phyloP scores from a whole-genome alignment of 805 yeast genomes.

The Pichia rugopelliculosa region DNA sequence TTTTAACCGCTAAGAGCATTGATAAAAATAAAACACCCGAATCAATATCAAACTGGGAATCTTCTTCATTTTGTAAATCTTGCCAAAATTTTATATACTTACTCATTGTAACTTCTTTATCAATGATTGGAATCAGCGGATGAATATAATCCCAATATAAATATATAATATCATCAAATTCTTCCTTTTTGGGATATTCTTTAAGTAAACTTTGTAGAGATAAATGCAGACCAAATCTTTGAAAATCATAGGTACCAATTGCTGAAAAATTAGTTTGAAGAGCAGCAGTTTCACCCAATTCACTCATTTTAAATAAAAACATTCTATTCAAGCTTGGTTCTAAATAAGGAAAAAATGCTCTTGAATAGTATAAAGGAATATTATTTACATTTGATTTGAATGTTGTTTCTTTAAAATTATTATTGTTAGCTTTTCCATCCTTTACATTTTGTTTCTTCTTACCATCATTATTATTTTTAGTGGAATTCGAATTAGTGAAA shows the following conservation, averaged over 20 bases:
- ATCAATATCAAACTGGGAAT: constrained; percentile 11
- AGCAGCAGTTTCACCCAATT: constrained; percentile 2
- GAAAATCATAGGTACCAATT: constrained; percentile 3
- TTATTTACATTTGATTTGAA: constrained; percentile 1
- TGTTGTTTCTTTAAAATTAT: not conserved
- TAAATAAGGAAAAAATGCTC: constrained; percentile 12
- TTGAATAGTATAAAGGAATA: constrained; percentile 11
- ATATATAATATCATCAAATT: constrained; percentile 9
- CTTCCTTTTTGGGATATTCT: constrained; percentile 9
- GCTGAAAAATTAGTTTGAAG: constrained; percentile 1
- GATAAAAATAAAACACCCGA: constrained; percentile 9
- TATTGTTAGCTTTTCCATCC: not conserved
- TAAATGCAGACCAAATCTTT: not conserved
- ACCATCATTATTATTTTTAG: not conserved
- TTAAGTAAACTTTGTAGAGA: not conserved
- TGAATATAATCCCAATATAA: constrained; percentile 12
- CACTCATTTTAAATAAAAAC: constrained; percentile 11
- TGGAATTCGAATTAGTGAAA: not conserved
- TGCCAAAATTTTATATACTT: constrained; percentile 10
- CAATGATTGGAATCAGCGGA: constrained; percentile 12
- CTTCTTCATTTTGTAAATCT: not conserved
- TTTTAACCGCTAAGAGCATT: constrained; percentile 12
- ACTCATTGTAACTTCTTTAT: constrained; percentile 1
- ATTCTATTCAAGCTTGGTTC: constrained; percentile 11
- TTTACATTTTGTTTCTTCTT: not conserved